These are phyloP conservation scores for Malbranchea cinnamomea DNA, from an alignment of 2,329 filamentous ascomycete genomes.

Conservation along the genomic window DNA sequence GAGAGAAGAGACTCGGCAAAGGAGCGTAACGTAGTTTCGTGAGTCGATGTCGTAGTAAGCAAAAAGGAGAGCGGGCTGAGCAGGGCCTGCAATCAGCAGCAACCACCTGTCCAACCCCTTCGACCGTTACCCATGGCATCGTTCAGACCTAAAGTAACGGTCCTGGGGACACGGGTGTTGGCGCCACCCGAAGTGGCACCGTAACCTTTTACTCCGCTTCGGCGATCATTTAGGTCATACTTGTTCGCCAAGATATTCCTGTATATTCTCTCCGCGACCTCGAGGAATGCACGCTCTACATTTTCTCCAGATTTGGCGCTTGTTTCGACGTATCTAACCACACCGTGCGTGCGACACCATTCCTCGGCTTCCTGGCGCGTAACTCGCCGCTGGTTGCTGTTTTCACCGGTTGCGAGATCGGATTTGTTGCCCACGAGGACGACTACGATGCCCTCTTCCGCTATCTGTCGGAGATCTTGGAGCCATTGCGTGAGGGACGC, in stretches of 20 bases:
- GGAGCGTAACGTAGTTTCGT: too few species aligned
- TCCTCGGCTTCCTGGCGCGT: constrained; percentile 69
- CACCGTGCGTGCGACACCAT: constrained; percentile 74
- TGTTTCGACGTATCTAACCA: constrained; percentile 91
- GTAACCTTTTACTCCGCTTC: constrained; percentile 71
- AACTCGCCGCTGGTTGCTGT: constrained; percentile 52
- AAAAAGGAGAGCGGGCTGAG: constrained; percentile 3
- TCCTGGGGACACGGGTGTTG: constrained; percentile 20
- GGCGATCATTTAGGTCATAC: constrained; percentile 86
- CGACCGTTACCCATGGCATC: constrained; percentile 31
- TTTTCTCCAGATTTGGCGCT: constrained; percentile 90
- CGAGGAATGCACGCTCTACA: constrained; percentile 82
- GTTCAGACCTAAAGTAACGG: constrained; percentile 31
- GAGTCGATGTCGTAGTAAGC: neutral
- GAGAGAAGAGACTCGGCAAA: too few species aligned
- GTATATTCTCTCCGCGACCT: constrained; percentile 90
- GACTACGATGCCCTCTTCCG: constrained; percentile 88
- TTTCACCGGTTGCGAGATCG: constrained; percentile 49
- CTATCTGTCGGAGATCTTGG: constrained; percentile 82
- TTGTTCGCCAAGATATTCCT: constrained; percentile 90
- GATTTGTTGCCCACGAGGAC: constrained; percentile 92
- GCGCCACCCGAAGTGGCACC: constrained; percentile 24
- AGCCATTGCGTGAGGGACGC: constrained; percentile 84
- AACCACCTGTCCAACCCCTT: constrained; percentile 21
- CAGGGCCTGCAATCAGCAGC: constrained; percentile 27